phyloP scores from a whole-genome alignment of 306 rosid genomes.

The Arachis hypogaea region DNA sequence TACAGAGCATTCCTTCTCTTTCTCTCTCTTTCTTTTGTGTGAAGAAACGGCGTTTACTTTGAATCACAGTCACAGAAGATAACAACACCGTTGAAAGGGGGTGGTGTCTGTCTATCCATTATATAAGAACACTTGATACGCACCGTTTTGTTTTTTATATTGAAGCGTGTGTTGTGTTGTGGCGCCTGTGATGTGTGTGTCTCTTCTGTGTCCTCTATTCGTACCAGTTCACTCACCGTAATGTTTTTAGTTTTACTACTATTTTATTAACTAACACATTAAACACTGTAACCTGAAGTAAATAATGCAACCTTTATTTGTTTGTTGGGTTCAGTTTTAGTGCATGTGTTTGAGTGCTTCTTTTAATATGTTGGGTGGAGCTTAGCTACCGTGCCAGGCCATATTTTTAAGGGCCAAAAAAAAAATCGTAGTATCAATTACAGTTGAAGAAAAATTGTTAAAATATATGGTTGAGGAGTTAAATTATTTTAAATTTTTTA shows the following conservation, averaged over 20 bases:
- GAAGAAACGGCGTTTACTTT: conserved; percentile 32
- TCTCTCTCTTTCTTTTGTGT: background rate
- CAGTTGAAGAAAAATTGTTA: too few relatives aligned
- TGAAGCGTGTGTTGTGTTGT: background rate
- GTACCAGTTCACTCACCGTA: too few relatives aligned
- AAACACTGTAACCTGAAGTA: background rate
- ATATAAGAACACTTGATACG: background rate
- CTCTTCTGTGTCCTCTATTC: conserved; percentile 9
- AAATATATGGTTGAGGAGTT: too few relatives aligned
- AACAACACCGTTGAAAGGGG: conserved; percentile 27
- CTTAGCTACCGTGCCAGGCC: too few relatives aligned
- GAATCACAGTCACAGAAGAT: background rate
- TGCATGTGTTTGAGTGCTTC: too few relatives aligned
- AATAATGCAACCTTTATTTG: too few relatives aligned
- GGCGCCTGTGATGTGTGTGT: background rate
- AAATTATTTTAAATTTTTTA: too few relatives aligned
- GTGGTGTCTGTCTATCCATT: background rate
- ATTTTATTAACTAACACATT: background rate
- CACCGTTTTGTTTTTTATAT: background rate
- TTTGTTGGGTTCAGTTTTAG: too few relatives aligned
- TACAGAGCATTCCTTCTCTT: background rate
- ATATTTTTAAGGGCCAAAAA: too few relatives aligned
- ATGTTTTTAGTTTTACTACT: too few relatives aligned
- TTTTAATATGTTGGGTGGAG: too few relatives aligned
- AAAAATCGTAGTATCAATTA: too few relatives aligned